These are phyloP conservation scores for Eucalyptus polybractea DNA, from an alignment of 345 rosid genomes.

Conservation along the genomic window DNA sequence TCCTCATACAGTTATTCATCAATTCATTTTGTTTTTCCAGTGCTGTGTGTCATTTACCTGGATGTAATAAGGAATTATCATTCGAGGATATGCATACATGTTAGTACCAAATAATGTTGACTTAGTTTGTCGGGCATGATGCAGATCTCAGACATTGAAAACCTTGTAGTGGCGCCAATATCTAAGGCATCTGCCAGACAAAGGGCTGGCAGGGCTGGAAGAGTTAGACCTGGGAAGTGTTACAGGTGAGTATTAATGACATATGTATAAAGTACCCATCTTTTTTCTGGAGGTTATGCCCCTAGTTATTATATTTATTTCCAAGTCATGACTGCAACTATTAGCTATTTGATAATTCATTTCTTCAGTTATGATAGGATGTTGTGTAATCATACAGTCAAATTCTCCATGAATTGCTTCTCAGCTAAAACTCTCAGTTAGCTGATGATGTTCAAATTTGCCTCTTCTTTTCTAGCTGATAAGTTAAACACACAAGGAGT, in stretches of 20 bases:
- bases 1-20: background rate
- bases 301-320: background rate
- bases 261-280: background rate
- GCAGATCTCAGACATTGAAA: slow-evolving; percentile 88
- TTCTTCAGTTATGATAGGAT: background rate
- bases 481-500: background rate
- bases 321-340: background rate
- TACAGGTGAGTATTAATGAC: slow-evolving; percentile 42
- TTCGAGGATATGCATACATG: background rate
- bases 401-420: background rate
- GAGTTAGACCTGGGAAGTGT: slow-evolving; percentile 94
- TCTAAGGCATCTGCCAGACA: slow-evolving; percentile 97
- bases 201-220: slow-evolving; percentile 97
- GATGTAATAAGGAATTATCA: background rate
- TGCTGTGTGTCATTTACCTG: background rate
- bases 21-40: background rate
- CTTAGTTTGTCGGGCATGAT: background rate
- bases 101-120: background rate
- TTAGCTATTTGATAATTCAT: background rate
- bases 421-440: background rate
- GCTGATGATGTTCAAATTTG: background rate
- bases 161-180: slow-evolving; percentile 86
- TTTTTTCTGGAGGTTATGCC: background rate
- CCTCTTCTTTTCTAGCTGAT: background rate
- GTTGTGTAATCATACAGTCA: background rate